Evolutionary conservation across 1,139 yeast species (phyloP).

Genomic region (Candida tetrigidarum): DNA sequence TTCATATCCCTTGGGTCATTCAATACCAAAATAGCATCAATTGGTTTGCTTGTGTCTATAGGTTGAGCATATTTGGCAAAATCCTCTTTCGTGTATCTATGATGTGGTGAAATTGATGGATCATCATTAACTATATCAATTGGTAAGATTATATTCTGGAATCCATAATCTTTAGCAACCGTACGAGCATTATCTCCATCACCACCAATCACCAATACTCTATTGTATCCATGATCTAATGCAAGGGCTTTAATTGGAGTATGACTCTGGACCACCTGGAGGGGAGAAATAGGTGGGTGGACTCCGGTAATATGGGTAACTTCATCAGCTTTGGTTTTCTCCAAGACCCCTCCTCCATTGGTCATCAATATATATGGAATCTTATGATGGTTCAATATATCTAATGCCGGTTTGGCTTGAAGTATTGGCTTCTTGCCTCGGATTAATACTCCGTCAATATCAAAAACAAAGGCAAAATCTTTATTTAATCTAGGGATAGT

Average conservation of each 20-base stretch:
- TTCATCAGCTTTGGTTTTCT: conserved; percentile 59
- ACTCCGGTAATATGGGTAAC: conserved; percentile 49
- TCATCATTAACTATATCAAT: conserved; percentile 65
- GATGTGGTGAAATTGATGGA: conserved; percentile 76
- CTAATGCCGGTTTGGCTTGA: conserved; percentile 68
- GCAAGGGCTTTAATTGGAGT: conserved; percentile 81
- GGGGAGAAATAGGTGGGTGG: conserved; percentile 53
- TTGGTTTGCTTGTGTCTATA: conserved; percentile 39
- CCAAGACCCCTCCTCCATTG: conserved; percentile 91
- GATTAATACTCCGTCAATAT: conserved; percentile 90
- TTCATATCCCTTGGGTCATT: conserved; percentile 94
- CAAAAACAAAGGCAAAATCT: conserved; percentile 33
- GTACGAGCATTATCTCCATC: conserved; percentile 67
- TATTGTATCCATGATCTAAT: conserved; percentile 42
- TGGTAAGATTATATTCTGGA: conserved; percentile 75
- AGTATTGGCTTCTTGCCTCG: conserved; percentile 76
- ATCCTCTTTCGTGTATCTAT: conserved; percentile 54
- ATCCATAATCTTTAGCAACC: conserved; percentile 83
- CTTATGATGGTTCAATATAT: conserved; percentile 53
- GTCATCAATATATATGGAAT: conserved; percentile 87
- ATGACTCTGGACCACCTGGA: conserved; percentile 86
- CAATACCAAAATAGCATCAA: conserved; percentile 84
- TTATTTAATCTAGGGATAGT: conserved; percentile 2
- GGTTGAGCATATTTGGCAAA: conserved; percentile 47
- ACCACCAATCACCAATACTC: conserved; percentile 87